These are phyloP conservation scores for Ogataea minuta DNA, from an alignment of 805 yeast genomes.

Conservation along the genomic window DNA sequence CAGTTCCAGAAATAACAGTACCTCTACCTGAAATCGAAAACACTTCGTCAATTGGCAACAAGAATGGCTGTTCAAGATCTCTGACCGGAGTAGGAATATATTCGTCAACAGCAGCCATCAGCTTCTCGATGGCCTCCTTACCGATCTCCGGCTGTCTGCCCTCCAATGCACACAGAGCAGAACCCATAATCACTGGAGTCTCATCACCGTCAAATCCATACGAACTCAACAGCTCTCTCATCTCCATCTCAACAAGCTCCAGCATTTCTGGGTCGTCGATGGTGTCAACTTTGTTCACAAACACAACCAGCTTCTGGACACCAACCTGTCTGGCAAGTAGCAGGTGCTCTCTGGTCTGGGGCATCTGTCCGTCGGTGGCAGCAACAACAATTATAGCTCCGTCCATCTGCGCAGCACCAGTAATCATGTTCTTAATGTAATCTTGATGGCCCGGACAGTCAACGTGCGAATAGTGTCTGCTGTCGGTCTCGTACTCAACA, in stretches of 20 bases:
- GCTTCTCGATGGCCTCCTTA: conserved; percentile 72
- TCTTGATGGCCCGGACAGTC: conserved; percentile 99
- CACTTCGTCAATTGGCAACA: conserved; percentile 96
- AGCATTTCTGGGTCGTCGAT: conserved; percentile 98
- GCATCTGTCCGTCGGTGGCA: conserved; percentile 99
- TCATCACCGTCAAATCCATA: conserved; percentile 98
- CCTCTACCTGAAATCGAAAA: conserved; percentile 99
- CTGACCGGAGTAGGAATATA: conserved; percentile 95
- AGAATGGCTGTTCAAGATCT: conserved; percentile 93
- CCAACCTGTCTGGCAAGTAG: conserved; percentile 99
- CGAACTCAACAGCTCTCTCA: conserved; percentile 89
- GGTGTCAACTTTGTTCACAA: conserved; percentile 96
- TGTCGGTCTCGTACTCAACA: conserved; percentile 93
- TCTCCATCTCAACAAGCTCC: conserved; percentile 99
- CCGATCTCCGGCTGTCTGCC: conserved; percentile 89
- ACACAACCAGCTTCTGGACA: conserved; percentile 95
- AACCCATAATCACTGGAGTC: conserved; percentile 97
- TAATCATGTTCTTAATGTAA: conserved; percentile 97
- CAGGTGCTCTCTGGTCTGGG: conserved; percentile 98
- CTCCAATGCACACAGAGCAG: conserved; percentile 96
- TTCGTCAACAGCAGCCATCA: conserved; percentile 90
- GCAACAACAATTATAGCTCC: conserved; percentile 99
- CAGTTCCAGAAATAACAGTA: conserved; percentile 98
- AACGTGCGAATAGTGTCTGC: conserved; percentile 96
- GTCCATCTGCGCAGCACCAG: conserved; percentile 99